phyloP scores from a whole-genome alignment of 1,139 yeast species.

The Suhomyces atakaporum region DNA sequence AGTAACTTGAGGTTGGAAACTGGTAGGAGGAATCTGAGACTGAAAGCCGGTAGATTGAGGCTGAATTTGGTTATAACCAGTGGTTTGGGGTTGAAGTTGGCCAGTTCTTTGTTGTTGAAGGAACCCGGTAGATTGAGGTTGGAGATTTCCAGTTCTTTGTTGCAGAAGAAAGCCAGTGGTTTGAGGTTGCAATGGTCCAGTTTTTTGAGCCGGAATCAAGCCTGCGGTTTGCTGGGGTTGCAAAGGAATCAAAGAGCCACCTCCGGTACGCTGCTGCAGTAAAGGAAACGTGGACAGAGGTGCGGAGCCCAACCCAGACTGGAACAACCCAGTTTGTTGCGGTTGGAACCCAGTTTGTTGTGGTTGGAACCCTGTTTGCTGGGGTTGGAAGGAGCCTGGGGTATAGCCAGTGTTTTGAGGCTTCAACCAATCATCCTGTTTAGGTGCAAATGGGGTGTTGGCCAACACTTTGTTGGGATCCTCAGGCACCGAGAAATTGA shows the following conservation, averaged over 20 bases:
- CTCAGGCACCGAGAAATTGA: conserved; percentile 76
- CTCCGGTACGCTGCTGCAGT: conserved; percentile 45
- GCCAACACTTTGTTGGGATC: conserved; percentile 45
- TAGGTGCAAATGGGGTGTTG: conserved; percentile 49
- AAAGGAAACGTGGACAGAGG: conserved; percentile 26
- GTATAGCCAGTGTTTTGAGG: conserved; percentile 30
- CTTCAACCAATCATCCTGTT: conserved; percentile 33
- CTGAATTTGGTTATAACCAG: conserved; percentile 20
- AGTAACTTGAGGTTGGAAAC: conserved; percentile 14
- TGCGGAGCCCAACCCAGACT: no score
- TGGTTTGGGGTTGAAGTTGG: conserved; percentile 30
- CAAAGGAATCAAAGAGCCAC: conserved; percentile 45
- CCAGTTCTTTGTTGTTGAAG: conserved; percentile 47
- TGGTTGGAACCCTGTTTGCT: conserved; percentile 42
- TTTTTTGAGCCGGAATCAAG: conserved; percentile 46
- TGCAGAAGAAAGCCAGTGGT: conserved; percentile 38
- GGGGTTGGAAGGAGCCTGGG: conserved; percentile 27
- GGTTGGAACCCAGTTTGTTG: conserved; percentile 31
- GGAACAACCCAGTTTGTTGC: conserved; percentile 47
- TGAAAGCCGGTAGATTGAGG: conserved; percentile 19
- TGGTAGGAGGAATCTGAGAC: conserved; percentile 19
- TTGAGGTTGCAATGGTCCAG: conserved; percentile 27
- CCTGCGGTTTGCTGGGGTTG: conserved; percentile 54
- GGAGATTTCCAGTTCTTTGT: conserved; percentile 45
- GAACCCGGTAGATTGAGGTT: conserved; percentile 51